Evolutionary conservation across 768 basidiomycete species (phyloP).

Genomic region (Piloderma croceum): DNA sequence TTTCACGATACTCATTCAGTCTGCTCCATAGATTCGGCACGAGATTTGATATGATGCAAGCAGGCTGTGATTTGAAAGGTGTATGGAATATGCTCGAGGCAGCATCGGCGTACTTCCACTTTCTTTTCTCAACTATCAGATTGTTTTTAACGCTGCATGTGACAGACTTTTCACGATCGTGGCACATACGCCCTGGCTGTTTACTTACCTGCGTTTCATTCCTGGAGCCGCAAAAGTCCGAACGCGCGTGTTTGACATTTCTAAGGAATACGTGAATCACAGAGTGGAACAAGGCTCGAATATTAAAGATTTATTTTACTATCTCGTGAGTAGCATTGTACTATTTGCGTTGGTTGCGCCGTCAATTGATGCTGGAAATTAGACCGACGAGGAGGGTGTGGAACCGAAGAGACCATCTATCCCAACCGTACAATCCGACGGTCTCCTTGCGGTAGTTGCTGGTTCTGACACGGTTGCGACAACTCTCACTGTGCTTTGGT

Average conservation of each 20-base stretch:
- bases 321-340: constrained; percentile 27
- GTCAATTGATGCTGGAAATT: not conserved
- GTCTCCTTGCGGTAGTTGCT: constrained; percentile 32
- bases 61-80: constrained; percentile 7
- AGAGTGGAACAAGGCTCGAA: constrained; percentile 34
- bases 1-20: no score
- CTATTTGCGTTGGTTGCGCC: not conserved
- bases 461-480: constrained; percentile 40
- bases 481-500: constrained; percentile 28
- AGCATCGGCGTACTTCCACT: not conserved
- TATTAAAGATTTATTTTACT: constrained; percentile 34
- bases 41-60: constrained; percentile 9
- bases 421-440: constrained; percentile 33
- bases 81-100: constrained; percentile 6
- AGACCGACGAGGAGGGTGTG: constrained; percentile 39
- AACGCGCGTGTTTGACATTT: constrained; percentile 37
- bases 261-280: constrained; percentile 30
- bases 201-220: constrained; percentile 5
- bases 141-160: not conserved
- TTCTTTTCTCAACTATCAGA: not conserved
- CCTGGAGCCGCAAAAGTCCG: constrained; percentile 33
- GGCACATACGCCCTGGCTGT: not conserved
- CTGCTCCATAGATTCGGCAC: no score
- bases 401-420: constrained; percentile 25
- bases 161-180: not conserved